phyloP scores from a whole-genome alignment of 2,329 filamentous ascomycete species.

The Massarina eburnea region DNA sequence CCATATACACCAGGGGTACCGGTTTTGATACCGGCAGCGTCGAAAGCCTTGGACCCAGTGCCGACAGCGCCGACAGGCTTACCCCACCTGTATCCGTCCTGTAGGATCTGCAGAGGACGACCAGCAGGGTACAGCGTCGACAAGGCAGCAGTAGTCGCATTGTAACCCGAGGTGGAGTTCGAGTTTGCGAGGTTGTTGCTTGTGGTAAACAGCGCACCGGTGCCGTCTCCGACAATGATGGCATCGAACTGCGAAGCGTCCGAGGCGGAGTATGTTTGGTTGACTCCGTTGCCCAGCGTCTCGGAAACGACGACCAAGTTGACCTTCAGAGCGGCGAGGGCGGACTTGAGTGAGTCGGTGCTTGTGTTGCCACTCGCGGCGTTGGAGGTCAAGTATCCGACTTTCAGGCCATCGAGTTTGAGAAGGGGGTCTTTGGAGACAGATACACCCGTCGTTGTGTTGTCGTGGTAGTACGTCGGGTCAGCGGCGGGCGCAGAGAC shows the following conservation, averaged over 20 bases:
- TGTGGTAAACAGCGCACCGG: conserved; percentile 57
- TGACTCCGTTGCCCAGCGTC: conserved; percentile 54
- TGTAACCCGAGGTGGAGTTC: conserved; percentile 29
- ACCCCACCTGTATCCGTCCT: conserved; percentile 66
- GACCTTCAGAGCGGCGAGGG: conserved; percentile 56
- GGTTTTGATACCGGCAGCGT: conserved; percentile 48
- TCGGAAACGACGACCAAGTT: conserved; percentile 64
- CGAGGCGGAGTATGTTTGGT: conserved; percentile 65
- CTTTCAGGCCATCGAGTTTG: conserved; percentile 63
- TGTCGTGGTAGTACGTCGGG: conserved; percentile 67
- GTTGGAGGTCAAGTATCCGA: conserved; percentile 62
- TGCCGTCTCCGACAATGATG: conserved; percentile 60
- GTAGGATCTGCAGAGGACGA: conserved; percentile 64
- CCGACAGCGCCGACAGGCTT: conserved; percentile 69
- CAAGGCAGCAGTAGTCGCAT: conserved; percentile 9
- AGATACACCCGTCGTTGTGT: conserved; percentile 63
- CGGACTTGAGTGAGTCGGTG: conserved; percentile 56
- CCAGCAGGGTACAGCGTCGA: conserved; percentile 65
- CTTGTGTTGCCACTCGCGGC: conserved; percentile 50
- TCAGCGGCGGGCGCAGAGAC: conserved; percentile 62
- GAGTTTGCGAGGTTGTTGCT: conserved; percentile 25
- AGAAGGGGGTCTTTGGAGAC: conserved; percentile 61
- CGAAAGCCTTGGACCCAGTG: conserved; percentile 42
- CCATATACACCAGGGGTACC: conserved; percentile 43
- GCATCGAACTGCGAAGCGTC: conserved; percentile 66